These are phyloP conservation scores for Xylariomycetidae sp. DNA, from an alignment of 2,329 filamentous ascomycete genomes.

Conservation along the genomic window DNA sequence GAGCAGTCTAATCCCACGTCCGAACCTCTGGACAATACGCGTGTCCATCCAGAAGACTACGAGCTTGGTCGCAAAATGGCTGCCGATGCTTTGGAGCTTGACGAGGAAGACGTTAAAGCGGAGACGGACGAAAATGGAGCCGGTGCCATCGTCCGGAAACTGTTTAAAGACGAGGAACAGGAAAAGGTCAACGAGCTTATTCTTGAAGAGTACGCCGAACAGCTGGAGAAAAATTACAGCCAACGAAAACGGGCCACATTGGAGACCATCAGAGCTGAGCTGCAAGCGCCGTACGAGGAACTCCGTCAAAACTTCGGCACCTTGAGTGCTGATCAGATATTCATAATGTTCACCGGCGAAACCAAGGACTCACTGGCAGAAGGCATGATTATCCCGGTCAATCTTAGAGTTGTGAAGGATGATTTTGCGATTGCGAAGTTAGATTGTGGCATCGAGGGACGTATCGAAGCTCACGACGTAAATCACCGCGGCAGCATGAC, in stretches of 20 bases:
- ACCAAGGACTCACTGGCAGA: conserved; percentile 77
- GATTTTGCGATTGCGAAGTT: conserved; percentile 92
- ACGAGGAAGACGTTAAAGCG: conserved; percentile 96
- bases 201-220: conserved; percentile 93
- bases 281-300: conserved; percentile 92
- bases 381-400: conserved; percentile 89
- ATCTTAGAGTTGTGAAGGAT: conserved; percentile 81
- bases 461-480: conserved; percentile 77
- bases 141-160: conserved; percentile 85
- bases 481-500: conserved; percentile 62
- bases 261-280: conserved; percentile 90
- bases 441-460: conserved; percentile 89
- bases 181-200: conserved; percentile 96
- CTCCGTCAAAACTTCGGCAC: conserved; percentile 74
- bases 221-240: conserved; percentile 87
- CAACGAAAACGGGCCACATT: conserved; percentile 93
- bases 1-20: conserved; percentile 76
- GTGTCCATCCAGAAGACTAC: conserved; percentile 97
- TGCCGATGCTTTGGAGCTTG: conserved; percentile 89
- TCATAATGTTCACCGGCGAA: conserved; percentile 95
- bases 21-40: conserved; percentile 92
- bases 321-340: conserved; percentile 72
- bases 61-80: conserved; percentile 98
- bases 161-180: conserved; percentile 91
- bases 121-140: conserved; percentile 87